Conservation (phyloP, 2,329 filamentous ascomycete species). For the Microsporum audouinii region DNA sequence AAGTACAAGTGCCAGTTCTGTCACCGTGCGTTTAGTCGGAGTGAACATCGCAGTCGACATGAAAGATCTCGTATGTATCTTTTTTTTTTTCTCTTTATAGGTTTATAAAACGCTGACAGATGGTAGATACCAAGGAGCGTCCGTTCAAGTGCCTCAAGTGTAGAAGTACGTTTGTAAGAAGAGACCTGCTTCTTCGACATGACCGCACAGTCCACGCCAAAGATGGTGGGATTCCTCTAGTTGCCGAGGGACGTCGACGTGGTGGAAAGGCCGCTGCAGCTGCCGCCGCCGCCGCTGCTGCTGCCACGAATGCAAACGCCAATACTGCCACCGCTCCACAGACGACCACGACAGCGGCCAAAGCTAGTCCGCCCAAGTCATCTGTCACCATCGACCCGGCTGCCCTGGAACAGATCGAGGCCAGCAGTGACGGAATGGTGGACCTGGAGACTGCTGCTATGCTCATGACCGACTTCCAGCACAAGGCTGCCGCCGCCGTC, state of each 20-base stretch:
- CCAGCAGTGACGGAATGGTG: conserved; percentile 78
- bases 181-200: conserved; percentile 89
- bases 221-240: conserved; percentile 85
- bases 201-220: conserved; percentile 98
- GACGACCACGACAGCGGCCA: conserved; percentile 11
- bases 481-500: conserved; percentile 73
- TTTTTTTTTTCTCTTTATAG: not conserved
- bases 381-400: conserved; percentile 72
- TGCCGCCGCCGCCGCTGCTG: conserved; percentile 21
- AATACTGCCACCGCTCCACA: conserved; percentile 2
- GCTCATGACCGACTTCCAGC: conserved; percentile 95
- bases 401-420: conserved; percentile 58
- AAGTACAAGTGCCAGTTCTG: conserved; percentile 99
- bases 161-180: conserved; percentile 93
- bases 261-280: conserved; percentile 34
- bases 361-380: conserved; percentile 58
- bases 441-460: conserved; percentile 96
- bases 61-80: conserved; percentile 86
- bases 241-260: conserved; percentile 79
- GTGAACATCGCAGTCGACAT: conserved; percentile 92
- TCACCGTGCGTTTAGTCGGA: conserved; percentile 91
- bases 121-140: conserved; percentile 87
- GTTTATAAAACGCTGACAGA: conserved; percentile 4
- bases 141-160: conserved; percentile 99
- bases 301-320: not conserved